Evolutionary conservation across 495 filamentous ascomycete genomes (phyloP).

Genomic region (Corynascus novoguineensis): DNA sequence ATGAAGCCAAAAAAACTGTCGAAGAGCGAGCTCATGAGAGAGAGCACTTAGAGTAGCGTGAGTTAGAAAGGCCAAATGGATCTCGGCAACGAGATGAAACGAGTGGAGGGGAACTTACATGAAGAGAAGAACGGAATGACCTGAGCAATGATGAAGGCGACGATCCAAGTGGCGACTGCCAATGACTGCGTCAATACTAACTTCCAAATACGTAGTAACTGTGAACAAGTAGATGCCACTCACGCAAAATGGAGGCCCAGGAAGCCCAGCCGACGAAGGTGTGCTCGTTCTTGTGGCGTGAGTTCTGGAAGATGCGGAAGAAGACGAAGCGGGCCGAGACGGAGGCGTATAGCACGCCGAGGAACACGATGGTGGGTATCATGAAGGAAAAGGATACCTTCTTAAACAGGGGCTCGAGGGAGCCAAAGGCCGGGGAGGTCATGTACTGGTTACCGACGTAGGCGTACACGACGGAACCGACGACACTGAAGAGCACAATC

Average conservation of each 20-base stretch:
- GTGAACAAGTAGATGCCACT: not conserved
- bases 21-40: constrained; percentile 83
- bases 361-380: constrained; percentile 85
- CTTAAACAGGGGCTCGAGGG: constrained; percentile 65
- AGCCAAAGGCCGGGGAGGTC: constrained; percentile 74
- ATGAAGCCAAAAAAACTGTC: constrained; percentile 93
- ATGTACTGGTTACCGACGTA: constrained; percentile 84
- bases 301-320: constrained; percentile 74
- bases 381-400: constrained; percentile 87
- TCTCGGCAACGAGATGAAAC: not conserved
- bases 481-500: constrained; percentile 71
- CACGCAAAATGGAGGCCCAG: constrained; percentile 66
- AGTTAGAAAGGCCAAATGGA: not conserved
- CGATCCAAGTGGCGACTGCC: constrained; percentile 60
- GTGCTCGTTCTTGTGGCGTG: constrained; percentile 68
- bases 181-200: not conserved
- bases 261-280: constrained; percentile 70
- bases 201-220: too few relatives aligned
- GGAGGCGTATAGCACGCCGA: constrained; percentile 82
- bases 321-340: constrained; percentile 83
- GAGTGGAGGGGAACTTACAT: constrained; percentile 26
- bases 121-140: constrained; percentile 89
- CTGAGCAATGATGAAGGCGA: constrained; percentile 79
- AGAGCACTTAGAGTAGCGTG: constrained; percentile 46
- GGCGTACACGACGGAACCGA: constrained; percentile 69